phyloP scores from a whole-genome alignment of 2,329 filamentous ascomycete genomes.

The Colletotrichum agaves region DNA sequence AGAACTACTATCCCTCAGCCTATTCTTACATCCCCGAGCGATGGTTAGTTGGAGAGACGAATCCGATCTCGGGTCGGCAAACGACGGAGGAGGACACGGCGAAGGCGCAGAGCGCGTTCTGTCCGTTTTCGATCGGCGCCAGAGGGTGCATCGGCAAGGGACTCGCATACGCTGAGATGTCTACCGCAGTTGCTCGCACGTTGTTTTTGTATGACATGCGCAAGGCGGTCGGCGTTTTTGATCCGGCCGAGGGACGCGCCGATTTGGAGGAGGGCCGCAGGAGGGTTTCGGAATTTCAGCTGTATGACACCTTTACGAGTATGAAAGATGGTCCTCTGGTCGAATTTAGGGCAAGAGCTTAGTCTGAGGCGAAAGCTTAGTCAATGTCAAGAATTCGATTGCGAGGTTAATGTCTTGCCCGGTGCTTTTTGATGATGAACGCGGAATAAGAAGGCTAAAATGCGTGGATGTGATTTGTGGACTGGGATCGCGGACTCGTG shows the following conservation, averaged over 20 bases:
- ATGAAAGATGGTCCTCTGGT: constrained; percentile 77
- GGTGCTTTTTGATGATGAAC: background rate
- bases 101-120: constrained; percentile 75
- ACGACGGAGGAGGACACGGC: constrained; percentile 63
- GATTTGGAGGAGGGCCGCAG: constrained; percentile 65
- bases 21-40: constrained; percentile 71
- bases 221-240: constrained; percentile 58
- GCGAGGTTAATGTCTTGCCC: background rate
- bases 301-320: constrained; percentile 79
- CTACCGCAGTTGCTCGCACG: constrained; percentile 68
- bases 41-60: constrained; percentile 66
- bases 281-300: constrained; percentile 71
- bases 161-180: constrained; percentile 75
- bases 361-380: constrained; percentile 37
- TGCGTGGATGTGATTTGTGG: background rate
- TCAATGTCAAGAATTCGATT: background rate
- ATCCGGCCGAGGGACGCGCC: constrained; percentile 63
- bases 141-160: constrained; percentile 79
- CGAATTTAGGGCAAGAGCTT: constrained; percentile 61
- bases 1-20: constrained; percentile 68
- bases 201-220: constrained; percentile 71
- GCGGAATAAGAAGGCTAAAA: background rate
- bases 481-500: background rate
- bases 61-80: constrained; percentile 47
- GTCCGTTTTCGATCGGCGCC: constrained; percentile 77